A percentile compares a stretch with the other conserved stretches of the same genome.
These are phyloP conservation scores for Neoboletus magnificus DNA, from an alignment of 768 basidiomycete species.

Conservation along the genomic window DNA sequence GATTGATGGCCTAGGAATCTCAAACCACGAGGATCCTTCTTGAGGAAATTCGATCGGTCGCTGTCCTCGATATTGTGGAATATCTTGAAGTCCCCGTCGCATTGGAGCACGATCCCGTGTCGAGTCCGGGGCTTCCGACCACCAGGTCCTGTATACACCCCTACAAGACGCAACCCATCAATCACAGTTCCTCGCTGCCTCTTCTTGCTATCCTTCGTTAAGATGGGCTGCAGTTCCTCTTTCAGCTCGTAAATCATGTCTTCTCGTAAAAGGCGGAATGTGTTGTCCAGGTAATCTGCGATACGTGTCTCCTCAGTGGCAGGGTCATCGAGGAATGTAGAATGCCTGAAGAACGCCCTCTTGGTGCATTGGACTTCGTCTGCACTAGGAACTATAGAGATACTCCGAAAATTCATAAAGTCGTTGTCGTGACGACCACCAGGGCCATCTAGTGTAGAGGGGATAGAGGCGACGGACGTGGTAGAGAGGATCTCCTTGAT, in stretches of 20 bases:
- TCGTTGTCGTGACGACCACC: slow-evolving; percentile 75
- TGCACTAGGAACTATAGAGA: slow-evolving; percentile 62
- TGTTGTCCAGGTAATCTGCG: slow-evolving; percentile 58
- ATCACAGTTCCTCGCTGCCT: slow-evolving; percentile 37
- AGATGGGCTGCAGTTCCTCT: slow-evolving; percentile 49
- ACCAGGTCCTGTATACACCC: slow-evolving; percentile 33
- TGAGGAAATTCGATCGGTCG: slow-evolving; percentile 38
- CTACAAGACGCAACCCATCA: slow-evolving; percentile 36
- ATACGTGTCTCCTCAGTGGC: slow-evolving; percentile 35
- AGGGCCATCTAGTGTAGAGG: slow-evolving; percentile 32
- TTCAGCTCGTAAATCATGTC: slow-evolving; percentile 58
- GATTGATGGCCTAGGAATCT: slow-evolving; percentile 54
- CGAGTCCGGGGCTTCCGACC: slow-evolving; percentile 31
- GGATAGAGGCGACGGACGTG: slow-evolving; percentile 15
- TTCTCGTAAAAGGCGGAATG: slow-evolving; percentile 62
- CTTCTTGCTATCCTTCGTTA: slow-evolving; percentile 36
- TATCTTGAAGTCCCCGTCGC: slow-evolving; percentile 36
- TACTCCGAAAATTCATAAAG: slow-evolving; percentile 54
- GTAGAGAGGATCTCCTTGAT: slow-evolving; percentile 40
- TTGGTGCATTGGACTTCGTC: slow-evolving; percentile 50
- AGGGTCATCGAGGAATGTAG: slow-evolving; percentile 43
- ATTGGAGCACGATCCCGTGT: slow-evolving; percentile 43
- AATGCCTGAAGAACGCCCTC: slow-evolving; percentile 47
- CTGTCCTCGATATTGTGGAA: slow-evolving; percentile 32
- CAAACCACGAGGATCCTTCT: slow-evolving; percentile 32